Evolutionary conservation across 1,139 yeast species (phyloP).

Genomic region (Lodderomyces beijingensis): DNA sequence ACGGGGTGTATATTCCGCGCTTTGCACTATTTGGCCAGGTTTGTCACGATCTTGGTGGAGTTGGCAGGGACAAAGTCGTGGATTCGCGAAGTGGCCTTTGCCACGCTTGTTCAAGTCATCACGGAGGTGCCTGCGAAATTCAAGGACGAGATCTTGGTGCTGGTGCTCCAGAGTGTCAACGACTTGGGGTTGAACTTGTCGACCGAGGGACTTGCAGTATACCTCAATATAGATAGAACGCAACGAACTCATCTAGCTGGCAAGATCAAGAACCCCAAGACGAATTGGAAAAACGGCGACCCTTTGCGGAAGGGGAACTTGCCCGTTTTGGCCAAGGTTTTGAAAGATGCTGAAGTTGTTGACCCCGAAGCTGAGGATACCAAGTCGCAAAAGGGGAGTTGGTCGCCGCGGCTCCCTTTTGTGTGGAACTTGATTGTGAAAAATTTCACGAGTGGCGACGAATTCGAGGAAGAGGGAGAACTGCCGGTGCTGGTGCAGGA

Average conservation of each 20-base stretch:
- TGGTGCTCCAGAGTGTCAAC: conserved; percentile 41
- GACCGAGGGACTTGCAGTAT: conserved; percentile 78
- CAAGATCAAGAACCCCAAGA: conserved; percentile 23
- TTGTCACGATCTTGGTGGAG: conserved; percentile 48
- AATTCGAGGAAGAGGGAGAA: conserved; percentile 12
- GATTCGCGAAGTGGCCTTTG: conserved; percentile 81
- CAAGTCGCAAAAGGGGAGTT: conserved; percentile 51
- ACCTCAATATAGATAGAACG: conserved; percentile 43
- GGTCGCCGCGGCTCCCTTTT: conserved; percentile 79
- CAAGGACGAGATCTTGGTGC: conserved; percentile 14
- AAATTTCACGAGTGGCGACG: conserved; percentile 26
- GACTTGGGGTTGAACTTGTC: conserved; percentile 57
- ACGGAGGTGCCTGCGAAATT: conserved; percentile 7
- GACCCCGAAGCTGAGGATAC: conserved; percentile 29
- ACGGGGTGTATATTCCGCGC: conserved; percentile 42
- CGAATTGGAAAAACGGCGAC: conserved; percentile 65
- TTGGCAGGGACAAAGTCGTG: conserved; percentile 69
- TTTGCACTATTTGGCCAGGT: conserved; percentile 26
- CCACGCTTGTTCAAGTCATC: conserved; percentile 58
- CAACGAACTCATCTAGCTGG: conserved; percentile 23
- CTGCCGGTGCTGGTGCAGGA: background rate
- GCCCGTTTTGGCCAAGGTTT: conserved; percentile 53
- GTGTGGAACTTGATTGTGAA: conserved; percentile 71
- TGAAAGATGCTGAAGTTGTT: conserved; percentile 51
- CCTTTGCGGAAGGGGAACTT: conserved; percentile 72